phyloP scores from a whole-genome alignment of 805 yeast species.

The Lachancea waltii region DNA sequence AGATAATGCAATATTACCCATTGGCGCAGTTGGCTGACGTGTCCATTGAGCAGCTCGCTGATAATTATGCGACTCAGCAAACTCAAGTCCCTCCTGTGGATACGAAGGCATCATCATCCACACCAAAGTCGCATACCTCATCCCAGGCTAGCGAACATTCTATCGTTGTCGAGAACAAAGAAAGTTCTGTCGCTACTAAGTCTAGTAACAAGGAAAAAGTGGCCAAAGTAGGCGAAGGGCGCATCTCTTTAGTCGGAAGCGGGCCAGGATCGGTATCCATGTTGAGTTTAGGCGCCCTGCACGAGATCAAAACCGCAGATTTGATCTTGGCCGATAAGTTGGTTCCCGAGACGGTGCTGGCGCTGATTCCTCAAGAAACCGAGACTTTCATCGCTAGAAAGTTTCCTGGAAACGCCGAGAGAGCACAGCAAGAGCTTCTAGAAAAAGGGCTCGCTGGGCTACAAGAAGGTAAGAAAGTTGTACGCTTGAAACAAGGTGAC shows the following conservation, averaged over 20 bases:
- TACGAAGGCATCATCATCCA: background rate
- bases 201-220: background rate
- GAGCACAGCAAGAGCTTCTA: conserved; percentile 80
- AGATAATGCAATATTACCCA: conserved; percentile 88
- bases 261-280: conserved; percentile 88
- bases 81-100: background rate
- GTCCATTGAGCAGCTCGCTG: conserved; percentile 38
- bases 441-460: conserved; percentile 64
- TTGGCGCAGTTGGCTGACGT: conserved; percentile 54
- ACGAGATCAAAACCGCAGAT: conserved; percentile 77
- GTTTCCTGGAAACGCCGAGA: conserved; percentile 95
- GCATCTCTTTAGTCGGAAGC: conserved; percentile 80
- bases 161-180: background rate
- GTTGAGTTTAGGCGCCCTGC: conserved; percentile 77
- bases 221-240: conserved; percentile 35
- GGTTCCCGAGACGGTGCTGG: conserved; percentile 83
- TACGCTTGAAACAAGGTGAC: conserved; percentile 91
- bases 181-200: too few relatives aligned
- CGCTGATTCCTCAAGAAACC: conserved; percentile 70
- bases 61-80: conserved; percentile 1
- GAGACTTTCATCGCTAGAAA: conserved; percentile 82
- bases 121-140: background rate
- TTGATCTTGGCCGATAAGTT: conserved; percentile 82
- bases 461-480: conserved; percentile 64
- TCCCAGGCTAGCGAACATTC: background rate